These are phyloP conservation scores for Paraphoma sp. DNA, from an alignment of 2,329 filamentous ascomycete species.

Conservation along the genomic window DNA sequence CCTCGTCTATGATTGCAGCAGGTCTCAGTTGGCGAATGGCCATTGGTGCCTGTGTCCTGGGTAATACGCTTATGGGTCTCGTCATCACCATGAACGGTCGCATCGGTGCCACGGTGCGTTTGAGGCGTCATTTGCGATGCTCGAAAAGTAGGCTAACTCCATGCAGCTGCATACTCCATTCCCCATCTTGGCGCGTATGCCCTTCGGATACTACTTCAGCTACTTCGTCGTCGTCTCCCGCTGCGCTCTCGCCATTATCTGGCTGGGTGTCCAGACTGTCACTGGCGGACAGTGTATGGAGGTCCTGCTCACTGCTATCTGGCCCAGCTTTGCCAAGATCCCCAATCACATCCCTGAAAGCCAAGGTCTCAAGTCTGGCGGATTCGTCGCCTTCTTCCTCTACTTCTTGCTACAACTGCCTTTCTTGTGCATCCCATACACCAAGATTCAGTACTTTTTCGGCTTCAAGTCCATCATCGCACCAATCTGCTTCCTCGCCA, in stretches of 20 bases:
- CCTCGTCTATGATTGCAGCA: slow-evolving; percentile 39
- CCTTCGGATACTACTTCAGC: slow-evolving; percentile 34
- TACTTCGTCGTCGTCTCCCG: slow-evolving; percentile 40
- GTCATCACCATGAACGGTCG: slow-evolving; percentile 36
- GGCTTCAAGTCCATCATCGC: slow-evolving; percentile 36
- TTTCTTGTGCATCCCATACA: slow-evolving; percentile 33
- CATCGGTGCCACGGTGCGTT: slow-evolving; percentile 31
- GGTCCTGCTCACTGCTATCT: slow-evolving; percentile 33
- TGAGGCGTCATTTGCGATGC: neutral
- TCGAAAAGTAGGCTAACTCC: slow-evolving; percentile 3
- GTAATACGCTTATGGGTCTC: slow-evolving; percentile 37
- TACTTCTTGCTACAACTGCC: slow-evolving; percentile 36
- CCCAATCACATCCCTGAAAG: slow-evolving; percentile 26
- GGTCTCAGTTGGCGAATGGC: slow-evolving; percentile 38
- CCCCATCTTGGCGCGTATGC: slow-evolving; percentile 30
- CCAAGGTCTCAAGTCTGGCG: slow-evolving; percentile 23
- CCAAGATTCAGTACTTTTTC: slow-evolving; percentile 32
- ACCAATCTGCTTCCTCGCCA: slow-evolving; percentile 33
- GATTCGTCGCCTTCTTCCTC: slow-evolving; percentile 31
- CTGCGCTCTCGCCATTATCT: slow-evolving; percentile 45
- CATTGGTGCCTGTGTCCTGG: slow-evolving; percentile 42
- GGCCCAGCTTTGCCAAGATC: slow-evolving; percentile 30
- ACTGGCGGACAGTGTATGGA: slow-evolving; percentile 32
- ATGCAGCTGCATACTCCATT: slow-evolving; percentile 32
- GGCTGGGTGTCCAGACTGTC: slow-evolving; percentile 37